Base-by-base conservation (phyloP, 805 yeast genomes). In the Ogataea siamensis region DNA sequence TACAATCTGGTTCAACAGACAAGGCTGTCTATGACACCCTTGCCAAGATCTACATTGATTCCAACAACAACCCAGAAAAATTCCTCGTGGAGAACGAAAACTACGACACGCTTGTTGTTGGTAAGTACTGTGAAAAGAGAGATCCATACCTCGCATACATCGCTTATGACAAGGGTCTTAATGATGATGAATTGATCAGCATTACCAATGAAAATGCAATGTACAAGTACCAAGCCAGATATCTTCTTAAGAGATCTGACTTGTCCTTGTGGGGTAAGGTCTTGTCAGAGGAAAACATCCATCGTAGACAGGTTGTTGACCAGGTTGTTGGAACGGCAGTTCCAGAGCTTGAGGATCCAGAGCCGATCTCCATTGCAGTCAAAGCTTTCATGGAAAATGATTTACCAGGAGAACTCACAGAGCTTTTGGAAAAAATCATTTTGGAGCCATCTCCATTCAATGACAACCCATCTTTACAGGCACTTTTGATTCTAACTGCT, bases 181-280 rank as follows among this genome's bases (percentile, higher is more conserved):
- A 91, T 55, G 96, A 93, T 62, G 82, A 73, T 41, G 99, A 93
- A 63, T 76, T 93, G 57, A 78, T 93, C 55, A 73, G 77, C 58
- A 88, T 93, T 64, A 93, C 99, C 50, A 93, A 93, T 63, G 98
- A 93, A 58, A 93, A 93, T 64, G 78, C 93, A 53, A 93, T 93
- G 99, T 93, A 85, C 76, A 93, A 93, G 65, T 91, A 93, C 67
- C 99, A 93, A 72, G 98, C 98, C n/a, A 82, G 98, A 63, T 93
- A 93, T 61, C 73, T 93, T 54, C 75, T 93, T 52, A 71, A 78
- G 45, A 84, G 95, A 63, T 87, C 96, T n/a, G 96, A 93, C 59
- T 70, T 80, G 16, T 73, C 65, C 5, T 73, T 93, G 49, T 93
- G 98, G 97, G 66, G 76, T 39, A 71, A 71, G 50, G 99, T 93